Evolutionary conservation across 2,329 filamentous ascomycete species (phyloP), one percentile per base, ranked within the genome.

Genomic region (Fusarium brachygibbosum): DNA sequence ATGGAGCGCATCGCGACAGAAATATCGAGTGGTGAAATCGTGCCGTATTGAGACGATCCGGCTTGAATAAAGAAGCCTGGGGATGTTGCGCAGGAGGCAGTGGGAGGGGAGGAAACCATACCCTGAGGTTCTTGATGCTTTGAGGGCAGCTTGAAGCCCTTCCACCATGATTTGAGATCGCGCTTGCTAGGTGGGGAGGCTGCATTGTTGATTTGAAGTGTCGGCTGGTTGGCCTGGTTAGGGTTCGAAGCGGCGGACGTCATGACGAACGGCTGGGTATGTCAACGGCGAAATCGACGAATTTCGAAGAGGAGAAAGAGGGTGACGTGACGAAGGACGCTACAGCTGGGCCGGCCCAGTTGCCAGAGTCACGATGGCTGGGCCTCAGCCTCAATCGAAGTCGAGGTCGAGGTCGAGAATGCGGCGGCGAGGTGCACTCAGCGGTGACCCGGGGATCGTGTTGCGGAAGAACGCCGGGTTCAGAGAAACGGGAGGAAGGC

Each of bases 81-180:
- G 34, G 46, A 32, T 40, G 23, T 50, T 57, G 67, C 58, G 54
- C 67, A 54, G 42, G 34, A 37, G 16, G 37, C 34, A 50, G 52
- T 49, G 37, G 28, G 57, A 42, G n/a, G 58, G 45, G 52, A 31
- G 40, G 23, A 29, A 58, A 50, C 49, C 69, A 58, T 86, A 89
- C 87, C 87, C 76, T 84, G 81, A 51, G 82, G 74, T 70, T 89
- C 87, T 57, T 87, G 84, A 61, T 85, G 84, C 75, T 85, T 88
- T 37, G 84, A 81, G 45, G 86, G 84, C 55, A 92, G 87, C 82
- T 96, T 96, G 83, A 99, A 98, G 75, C 91, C 90, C 81, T 94
- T 97, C 96, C 96, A 98, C 96, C 96, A 99, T 63, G 93, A 97
- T 74, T 94, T 92, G 73, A 98, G 85, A 79, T 97, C 94, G 78